Evolutionary conservation across 257 asterid species (phyloP), one percentile per base, ranked within the genome.

Genomic region (Cinchona pubescens): DNA sequence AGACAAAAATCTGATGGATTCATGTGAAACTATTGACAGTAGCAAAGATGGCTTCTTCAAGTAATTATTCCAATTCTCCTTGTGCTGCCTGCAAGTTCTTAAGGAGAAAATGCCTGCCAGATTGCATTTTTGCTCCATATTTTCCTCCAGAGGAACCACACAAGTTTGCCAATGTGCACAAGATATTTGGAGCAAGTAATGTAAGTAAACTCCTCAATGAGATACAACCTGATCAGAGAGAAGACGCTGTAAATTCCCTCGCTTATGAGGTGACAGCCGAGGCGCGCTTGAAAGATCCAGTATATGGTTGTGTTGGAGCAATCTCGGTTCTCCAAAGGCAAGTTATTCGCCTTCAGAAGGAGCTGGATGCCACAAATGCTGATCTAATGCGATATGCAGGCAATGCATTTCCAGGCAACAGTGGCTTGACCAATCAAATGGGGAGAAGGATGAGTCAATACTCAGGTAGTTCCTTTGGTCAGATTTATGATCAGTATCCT

Each of bases 41-140:
- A n/a, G n/a, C n/a, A n/a, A n/a, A 46, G 75, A 86, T 86, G 90
- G 87, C 90, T 5, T 86, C 90, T 81, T 79, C 86, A 55, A 82
- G 81, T n/a, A n/a, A n/a, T 74, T 78, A 87, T 7, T 83, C 79
- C 86, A 86, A 80, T 80, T 76, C 84, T n/a, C 89, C 87, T 29
- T 86, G 89, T 72, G 90, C 90, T n/a, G 88, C 88, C 66, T 86
- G 90, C 86, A 86, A 86, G 67, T 86, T 86, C 85, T 60, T 86
- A 71, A 70, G 90, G 62, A 82, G 88, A 59, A 86, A 83, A 67
- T 86, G 90, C 69, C 32, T 75, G 71, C 80, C 88, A 0, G 85
- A 78, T 16, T 85, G 88, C 79, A 76, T 80, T 11, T 85, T 82
- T 27, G 82, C 86, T 16, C 85, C 88, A 15, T 85, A 85, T 42